phyloP scores from a whole-genome alignment of 2,329 filamentous ascomycete species.

The Botrytis pseudocinerea region DNA sequence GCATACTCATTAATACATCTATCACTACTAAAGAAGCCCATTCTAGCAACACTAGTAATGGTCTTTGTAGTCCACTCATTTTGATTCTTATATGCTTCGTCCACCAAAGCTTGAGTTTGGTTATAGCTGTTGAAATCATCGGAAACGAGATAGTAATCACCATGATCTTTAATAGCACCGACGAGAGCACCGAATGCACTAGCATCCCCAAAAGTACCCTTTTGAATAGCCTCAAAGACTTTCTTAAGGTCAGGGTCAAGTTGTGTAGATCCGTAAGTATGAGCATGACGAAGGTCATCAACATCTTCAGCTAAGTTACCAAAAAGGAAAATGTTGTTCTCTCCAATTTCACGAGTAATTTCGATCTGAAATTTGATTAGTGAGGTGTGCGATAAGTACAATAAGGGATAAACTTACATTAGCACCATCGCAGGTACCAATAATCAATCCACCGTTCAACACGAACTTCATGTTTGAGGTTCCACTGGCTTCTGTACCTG shows the following conservation, averaged over 20 bases:
- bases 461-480: conserved; percentile 99
- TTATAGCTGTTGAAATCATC: conserved; percentile 97
- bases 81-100: conserved; percentile 87
- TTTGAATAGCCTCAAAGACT: conserved; percentile 82
- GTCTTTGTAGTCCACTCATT: conserved; percentile 91
- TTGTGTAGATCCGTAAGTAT: conserved; percentile 78
- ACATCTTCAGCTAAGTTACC: conserved; percentile 95
- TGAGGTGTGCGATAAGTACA: neutral
- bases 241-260: conserved; percentile 74
- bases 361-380: conserved; percentile 65
- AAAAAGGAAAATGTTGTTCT: conserved; percentile 98
- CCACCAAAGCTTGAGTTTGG: conserved; percentile 85
- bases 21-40: conserved; percentile 97
- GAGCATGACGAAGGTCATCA: conserved; percentile 87
- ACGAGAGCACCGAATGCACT: conserved; percentile 80
- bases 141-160: conserved; percentile 96
- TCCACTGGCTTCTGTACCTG: conserved; percentile 85
- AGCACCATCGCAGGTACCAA: conserved; percentile 95
- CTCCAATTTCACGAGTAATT: conserved; percentile 94
- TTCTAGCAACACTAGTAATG: conserved; percentile 83
- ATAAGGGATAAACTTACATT: conserved; percentile 64
- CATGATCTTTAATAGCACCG: conserved; percentile 83
- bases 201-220: conserved; percentile 77
- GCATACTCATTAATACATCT: conserved; percentile 97
- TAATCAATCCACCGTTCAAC: conserved; percentile 93